phyloP scores from a whole-genome alignment of 2,329 filamentous ascomycete genomes.

The Zymoseptoria pseudotritici region DNA sequence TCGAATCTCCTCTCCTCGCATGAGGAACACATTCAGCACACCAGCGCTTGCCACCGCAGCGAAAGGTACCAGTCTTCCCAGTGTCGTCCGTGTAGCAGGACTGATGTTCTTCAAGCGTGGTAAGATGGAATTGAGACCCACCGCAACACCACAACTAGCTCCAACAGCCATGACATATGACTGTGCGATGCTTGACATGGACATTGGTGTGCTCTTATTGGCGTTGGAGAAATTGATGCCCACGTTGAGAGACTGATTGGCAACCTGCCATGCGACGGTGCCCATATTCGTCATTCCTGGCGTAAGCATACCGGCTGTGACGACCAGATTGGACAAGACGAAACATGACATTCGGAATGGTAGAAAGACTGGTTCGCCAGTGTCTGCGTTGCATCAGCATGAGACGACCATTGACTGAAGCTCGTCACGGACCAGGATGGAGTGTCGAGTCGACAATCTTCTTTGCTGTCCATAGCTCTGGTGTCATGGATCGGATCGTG shows the following conservation, averaged over 20 bases:
- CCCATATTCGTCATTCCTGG: conserved; percentile 76
- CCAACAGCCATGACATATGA: conserved; percentile 89
- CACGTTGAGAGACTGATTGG: conserved; percentile 96
- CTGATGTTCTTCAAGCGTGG: conserved; percentile 71
- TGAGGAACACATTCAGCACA: conserved; percentile 90
- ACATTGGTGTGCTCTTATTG: conserved; percentile 91
- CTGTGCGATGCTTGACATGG: conserved; percentile 70
- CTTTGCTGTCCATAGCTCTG: conserved; percentile 90
- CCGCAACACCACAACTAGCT: conserved; percentile 86
- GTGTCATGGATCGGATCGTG: conserved; percentile 70
- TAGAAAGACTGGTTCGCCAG: conserved; percentile 81
- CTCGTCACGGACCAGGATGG: conserved; percentile 67
- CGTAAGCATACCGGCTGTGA: conserved; percentile 95
- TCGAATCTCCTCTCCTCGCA: conserved; percentile 93
- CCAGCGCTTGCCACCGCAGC: conserved; percentile 89
- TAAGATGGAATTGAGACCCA: conserved; percentile 84
- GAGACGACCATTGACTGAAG: not conserved
- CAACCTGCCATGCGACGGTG: conserved; percentile 87
- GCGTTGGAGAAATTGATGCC: conserved; percentile 96
- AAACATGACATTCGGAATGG: conserved; percentile 98
- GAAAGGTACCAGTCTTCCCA: conserved; percentile 87
- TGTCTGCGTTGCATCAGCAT: conserved; percentile 53
- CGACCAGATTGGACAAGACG: conserved; percentile 84
- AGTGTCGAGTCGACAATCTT: conserved; percentile 95
- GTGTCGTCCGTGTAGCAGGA: conserved; percentile 65